Base-by-base conservation (phyloP, 2,329 filamentous ascomycete species). In the Hypoxylon sp. region DNA sequence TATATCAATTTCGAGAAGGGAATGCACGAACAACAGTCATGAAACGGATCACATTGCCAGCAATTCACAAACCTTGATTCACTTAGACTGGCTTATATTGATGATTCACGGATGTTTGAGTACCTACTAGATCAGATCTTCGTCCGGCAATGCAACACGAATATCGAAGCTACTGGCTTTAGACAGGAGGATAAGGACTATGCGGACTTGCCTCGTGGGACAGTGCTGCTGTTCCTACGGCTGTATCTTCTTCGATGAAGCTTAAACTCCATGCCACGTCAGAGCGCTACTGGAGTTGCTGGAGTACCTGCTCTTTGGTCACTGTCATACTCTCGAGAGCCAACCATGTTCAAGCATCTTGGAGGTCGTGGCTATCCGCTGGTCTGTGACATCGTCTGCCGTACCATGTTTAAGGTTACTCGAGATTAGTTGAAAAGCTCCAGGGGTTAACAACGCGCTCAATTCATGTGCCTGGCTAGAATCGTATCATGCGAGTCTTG, bases 41-140 rank as follows among this genome's bases (percentile, higher is more conserved):
- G 2, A 5, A 21, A 19, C 16, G 14, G 39, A 21, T 14, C n/a
- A 12, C 16, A 3, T 41, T 8, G 1, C 9, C 8, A 19, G 52
- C 14, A 32, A 54, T 5, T 54, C 27, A 53, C 12, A n/a, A 14
- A 47, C 37, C 16, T 47, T 41, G 29, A 23, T 25, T 19, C 5
- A 27, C 37, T 23, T 5, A 2, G 11, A 39, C 32, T 27, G 46
- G 21, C 16, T 34, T 32, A n/a, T 34, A 47, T 39, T 34, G 23
- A 45, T 63, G 47, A 63, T 63, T 54, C 55, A 59, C 21, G 23
- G 23, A 39, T 14, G 19, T 47, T 45, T 5, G 27, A 54, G 21
- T n/a, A n/a, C n/a, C n/a, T n/a, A n/a, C n/a, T n/a, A n/a, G n/a
- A n/a, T n/a, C 11, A 25, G 23, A 50, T 16, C 14, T 3, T 48